A percentile compares a stretch with the other conserved stretches of the same genome.
These are phyloP conservation scores for Malus hybrid DNA, from an alignment of 331 rosid species.

Conservation along the genomic window DNA sequence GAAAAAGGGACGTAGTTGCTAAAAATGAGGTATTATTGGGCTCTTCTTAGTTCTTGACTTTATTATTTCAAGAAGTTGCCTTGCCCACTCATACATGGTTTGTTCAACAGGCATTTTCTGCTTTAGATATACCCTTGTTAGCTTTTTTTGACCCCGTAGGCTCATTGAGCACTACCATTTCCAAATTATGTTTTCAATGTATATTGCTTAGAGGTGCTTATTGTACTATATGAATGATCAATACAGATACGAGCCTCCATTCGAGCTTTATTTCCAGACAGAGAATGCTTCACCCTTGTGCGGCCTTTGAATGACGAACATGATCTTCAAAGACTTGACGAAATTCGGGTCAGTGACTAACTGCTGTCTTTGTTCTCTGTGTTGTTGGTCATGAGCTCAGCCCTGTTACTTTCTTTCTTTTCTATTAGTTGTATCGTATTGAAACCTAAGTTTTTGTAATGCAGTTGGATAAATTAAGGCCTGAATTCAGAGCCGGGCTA, in stretches of 20 bases:
- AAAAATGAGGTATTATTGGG: constrained; percentile 57
- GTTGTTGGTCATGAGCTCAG: neutral
- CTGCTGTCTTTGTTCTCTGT: neutral
- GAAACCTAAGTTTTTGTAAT: constrained; percentile 4
- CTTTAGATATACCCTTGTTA: neutral
- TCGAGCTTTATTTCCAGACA: constrained; percentile 82
- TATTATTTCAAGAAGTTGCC: neutral
- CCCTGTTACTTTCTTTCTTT: neutral
- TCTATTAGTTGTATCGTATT: neutral
- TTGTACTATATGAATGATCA: constrained; percentile 15
- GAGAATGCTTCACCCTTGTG: constrained; percentile 88
- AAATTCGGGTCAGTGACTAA: constrained; percentile 52
- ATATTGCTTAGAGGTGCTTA: constrained; percentile 18
- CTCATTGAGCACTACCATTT: neutral
- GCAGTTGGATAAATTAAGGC: constrained; percentile 70
- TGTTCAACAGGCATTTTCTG: neutral
- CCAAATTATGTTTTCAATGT: neutral
- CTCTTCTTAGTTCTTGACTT: constrained; percentile 3
- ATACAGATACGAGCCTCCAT: constrained; percentile 79
- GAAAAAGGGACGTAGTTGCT: constrained; percentile 55
- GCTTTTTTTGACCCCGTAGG: neutral
- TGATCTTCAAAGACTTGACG: constrained; percentile 77
- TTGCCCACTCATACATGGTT: neutral
- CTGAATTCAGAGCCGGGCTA: constrained; percentile 69
- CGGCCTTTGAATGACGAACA: constrained; percentile 77